phyloP scores from a whole-genome alignment of 306 rosid genomes.

The Vigna nakashimae region DNA sequence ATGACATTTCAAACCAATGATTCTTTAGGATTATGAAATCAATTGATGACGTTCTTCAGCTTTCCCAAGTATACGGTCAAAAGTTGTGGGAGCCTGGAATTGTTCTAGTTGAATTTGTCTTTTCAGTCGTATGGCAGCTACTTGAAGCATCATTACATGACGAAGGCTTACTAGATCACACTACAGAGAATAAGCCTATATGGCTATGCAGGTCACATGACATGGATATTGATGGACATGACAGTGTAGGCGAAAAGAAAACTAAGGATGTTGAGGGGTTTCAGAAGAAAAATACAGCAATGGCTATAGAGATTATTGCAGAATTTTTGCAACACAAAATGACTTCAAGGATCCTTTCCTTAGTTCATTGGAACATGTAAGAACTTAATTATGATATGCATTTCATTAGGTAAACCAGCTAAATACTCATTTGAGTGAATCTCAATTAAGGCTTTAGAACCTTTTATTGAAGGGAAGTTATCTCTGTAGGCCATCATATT shows the following conservation, averaged over 20 bases:
- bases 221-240: constrained; percentile 70
- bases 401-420: constrained; percentile 33
- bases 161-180: constrained; percentile 75
- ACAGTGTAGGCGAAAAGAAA: constrained; percentile 59
- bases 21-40: constrained; percentile 81
- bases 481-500: constrained; percentile 74
- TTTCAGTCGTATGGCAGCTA: constrained; percentile 80
- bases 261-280: constrained; percentile 57
- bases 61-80: constrained; percentile 67
- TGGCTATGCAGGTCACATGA: constrained; percentile 66
- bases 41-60: constrained; percentile 82
- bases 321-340: constrained; percentile 70
- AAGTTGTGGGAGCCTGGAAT: constrained; percentile 75
- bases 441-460: constrained; percentile 36
- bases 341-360: constrained; percentile 71
- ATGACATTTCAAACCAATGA: constrained; percentile 43
- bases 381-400: constrained; percentile 46
- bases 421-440: constrained; percentile 34
- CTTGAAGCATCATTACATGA: constrained; percentile 93
- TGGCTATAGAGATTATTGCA: constrained; percentile 78
- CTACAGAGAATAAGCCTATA: constrained; percentile 64
- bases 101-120: constrained; percentile 80
- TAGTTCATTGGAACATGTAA: constrained; percentile 84
- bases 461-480: constrained; percentile 35
- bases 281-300: constrained; percentile 63